Conservation (phyloP, 495 filamentous ascomycete genomes). For the Aspergillus egyptiacus region DNA sequence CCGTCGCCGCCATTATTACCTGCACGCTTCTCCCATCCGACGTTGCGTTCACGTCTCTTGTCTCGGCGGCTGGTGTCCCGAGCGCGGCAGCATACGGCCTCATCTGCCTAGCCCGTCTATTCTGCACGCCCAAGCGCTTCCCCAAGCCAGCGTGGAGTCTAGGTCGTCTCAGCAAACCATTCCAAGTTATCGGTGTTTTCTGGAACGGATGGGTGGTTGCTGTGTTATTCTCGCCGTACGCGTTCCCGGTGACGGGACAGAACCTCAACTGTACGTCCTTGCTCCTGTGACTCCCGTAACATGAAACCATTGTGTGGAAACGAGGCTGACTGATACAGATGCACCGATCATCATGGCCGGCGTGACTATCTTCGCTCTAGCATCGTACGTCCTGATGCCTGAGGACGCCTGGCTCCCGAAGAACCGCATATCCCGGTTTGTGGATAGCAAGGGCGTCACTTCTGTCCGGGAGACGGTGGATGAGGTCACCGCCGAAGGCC, state of each 20-base stretch:
- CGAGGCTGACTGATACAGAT: slow-evolving; percentile 22
- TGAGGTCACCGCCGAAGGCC: too few relatives aligned
- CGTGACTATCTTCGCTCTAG: slow-evolving; percentile 43
- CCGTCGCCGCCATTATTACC: slow-evolving; percentile 42
- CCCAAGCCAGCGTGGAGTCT: slow-evolving; percentile 44
- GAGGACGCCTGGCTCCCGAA: slow-evolving; percentile 42
- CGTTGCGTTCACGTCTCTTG: slow-evolving; percentile 51
- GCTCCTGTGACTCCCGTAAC: background rate
- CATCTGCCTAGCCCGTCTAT: slow-evolving; percentile 46
- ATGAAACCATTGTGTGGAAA: too few relatives aligned
- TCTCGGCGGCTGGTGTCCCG: slow-evolving; percentile 45
- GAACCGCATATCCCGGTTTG: slow-evolving; percentile 39
- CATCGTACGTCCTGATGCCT: slow-evolving; percentile 45
- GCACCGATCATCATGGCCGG: slow-evolving; percentile 45
- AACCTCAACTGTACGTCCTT: slow-evolving; percentile 41
- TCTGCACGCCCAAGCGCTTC: slow-evolving; percentile 43
- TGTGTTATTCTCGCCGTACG: slow-evolving; percentile 43
- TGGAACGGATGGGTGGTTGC: slow-evolving; percentile 50
- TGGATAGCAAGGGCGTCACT: slow-evolving; percentile 38
- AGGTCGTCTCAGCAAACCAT: slow-evolving; percentile 40
- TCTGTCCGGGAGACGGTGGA: slow-evolving; percentile 22
- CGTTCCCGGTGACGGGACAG: slow-evolving; percentile 38
- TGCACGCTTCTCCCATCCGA: slow-evolving; percentile 49
- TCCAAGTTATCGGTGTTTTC: slow-evolving; percentile 44
- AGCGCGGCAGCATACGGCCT: slow-evolving; percentile 51